Base-by-base conservation (phyloP, 192 early-diverging fungal genomes). In the Backusella macrospora region DNA sequence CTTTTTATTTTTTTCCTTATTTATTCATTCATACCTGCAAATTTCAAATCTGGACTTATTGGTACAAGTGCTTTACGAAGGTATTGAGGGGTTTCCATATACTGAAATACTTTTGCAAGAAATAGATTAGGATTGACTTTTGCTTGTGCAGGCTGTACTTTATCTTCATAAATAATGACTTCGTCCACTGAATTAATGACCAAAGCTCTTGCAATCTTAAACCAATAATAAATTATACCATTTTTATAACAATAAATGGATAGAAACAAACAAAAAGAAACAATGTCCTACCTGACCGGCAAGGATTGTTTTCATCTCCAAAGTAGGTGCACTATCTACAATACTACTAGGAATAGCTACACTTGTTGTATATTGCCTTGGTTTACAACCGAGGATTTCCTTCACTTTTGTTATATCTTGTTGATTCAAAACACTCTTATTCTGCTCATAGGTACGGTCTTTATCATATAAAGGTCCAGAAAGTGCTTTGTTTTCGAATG, bases 51-150 rank as follows among this genome's bases (percentile, higher is more conserved):
- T 26, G 82, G 75, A 70, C 86, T 87, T 34, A 91, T 81, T n/a
- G 91, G 91, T 75, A 92, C 88, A 9, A 92, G 73, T 16, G 81
- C 78, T 37, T 89, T 91, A 18, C 91, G 84, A 39, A 92, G 76
- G 74, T 92, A 87, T 68, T 89, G 88, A 21, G 91, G 91, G 29
- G 88, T 86, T 81, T 92, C 91, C 59, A 90, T 82, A 65, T 89
- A 90, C 73, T 90, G 90, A 44, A 92, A 80, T 15, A 89, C 80
- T 18, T 89, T 82, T 7, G 89, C 89, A 70, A 92, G 77, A 68
- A 92, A 92, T 47, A 75, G 38, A 44, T 64, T 70, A 8, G 87
- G 80, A 67, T 92, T 86, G 9, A 80, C 68, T 48, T 82, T 85
- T 18, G 81, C 75, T 42, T 82, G 75, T 23, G 80, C 63, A 26